Conservation (phyloP, 208 protist genomes). For the Trypanosoma vivax region DNA sequence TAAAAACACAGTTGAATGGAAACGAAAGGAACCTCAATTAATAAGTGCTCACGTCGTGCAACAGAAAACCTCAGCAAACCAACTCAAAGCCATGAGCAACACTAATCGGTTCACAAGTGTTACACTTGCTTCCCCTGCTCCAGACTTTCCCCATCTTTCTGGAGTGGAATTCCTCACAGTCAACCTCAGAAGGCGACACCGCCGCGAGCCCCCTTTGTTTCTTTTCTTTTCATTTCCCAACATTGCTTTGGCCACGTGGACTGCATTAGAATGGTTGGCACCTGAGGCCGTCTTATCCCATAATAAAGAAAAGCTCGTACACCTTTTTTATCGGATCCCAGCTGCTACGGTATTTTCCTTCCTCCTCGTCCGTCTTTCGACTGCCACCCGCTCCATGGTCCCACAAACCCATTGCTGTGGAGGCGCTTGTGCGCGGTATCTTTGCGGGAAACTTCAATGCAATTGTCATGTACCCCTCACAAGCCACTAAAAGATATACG, state of each 20-base stretch:
- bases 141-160: too few species aligned
- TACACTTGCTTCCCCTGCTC: too few species aligned
- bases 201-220: too few species aligned
- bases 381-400: not conserved
- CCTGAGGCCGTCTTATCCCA: conserved; percentile 25
- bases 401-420: conserved; percentile 4
- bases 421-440: conserved; percentile 16
- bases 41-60: too few species aligned
- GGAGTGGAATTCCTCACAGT: too few species aligned
- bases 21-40: too few species aligned
- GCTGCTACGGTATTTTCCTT: conserved; percentile 32
- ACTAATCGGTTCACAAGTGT: too few species aligned
- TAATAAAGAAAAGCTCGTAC: conserved; percentile 74
- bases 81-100: too few species aligned
- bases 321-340: conserved; percentile 66
- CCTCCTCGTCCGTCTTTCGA: conserved; percentile 16
- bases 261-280: not conserved
- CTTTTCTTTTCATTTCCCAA: too few species aligned
- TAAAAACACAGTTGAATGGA: too few species aligned
- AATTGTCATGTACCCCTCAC: conserved; percentile 76
- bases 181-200: too few species aligned
- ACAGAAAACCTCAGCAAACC: too few species aligned
- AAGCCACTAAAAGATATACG: conserved; percentile 77
- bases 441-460: conserved; percentile 70
- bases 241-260: not conserved